These are phyloP conservation scores for Halteria grandinella DNA, from an alignment of 73 alveolate genomes.

Conservation along the genomic window DNA sequence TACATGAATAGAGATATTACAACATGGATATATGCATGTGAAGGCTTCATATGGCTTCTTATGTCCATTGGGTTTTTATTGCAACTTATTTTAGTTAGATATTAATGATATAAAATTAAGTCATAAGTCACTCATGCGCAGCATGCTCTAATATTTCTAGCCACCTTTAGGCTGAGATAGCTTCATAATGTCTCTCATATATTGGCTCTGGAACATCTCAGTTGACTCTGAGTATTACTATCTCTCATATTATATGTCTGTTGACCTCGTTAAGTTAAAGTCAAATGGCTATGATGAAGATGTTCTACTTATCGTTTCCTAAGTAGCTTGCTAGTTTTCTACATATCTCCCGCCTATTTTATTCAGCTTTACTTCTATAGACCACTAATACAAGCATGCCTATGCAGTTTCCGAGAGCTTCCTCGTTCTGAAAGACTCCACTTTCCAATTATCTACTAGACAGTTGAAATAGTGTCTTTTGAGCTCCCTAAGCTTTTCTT, in stretches of 20 bases:
- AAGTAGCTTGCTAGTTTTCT: neutral
- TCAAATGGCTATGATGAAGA: conserved; percentile 1
- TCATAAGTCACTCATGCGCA: too few species aligned
- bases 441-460: neutral
- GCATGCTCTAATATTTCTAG: too few species aligned
- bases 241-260: conserved; percentile 4
- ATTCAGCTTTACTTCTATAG: conserved; percentile 21
- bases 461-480: conserved; percentile 1
- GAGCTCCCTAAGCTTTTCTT: neutral
- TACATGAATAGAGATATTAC: conserved; percentile 49
- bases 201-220: neutral
- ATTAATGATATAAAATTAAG: neutral
- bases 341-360: conserved; percentile 19
- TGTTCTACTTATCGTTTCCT: neutral
- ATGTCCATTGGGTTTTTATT: neutral
- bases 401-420: conserved; percentile 36
- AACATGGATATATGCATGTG: conserved; percentile 10
- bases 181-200: neutral
- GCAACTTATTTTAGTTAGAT: neutral
- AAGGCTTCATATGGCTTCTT: neutral
- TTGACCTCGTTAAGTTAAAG: conserved; percentile 11
- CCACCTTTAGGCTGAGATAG: too few species aligned
- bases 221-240: neutral
- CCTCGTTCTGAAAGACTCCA: conserved; percentile 20
- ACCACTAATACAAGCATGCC: conserved; percentile 25